Conservation (phyloP, 2,329 filamentous ascomycete species). For the Nigrograna mackinnonii region DNA sequence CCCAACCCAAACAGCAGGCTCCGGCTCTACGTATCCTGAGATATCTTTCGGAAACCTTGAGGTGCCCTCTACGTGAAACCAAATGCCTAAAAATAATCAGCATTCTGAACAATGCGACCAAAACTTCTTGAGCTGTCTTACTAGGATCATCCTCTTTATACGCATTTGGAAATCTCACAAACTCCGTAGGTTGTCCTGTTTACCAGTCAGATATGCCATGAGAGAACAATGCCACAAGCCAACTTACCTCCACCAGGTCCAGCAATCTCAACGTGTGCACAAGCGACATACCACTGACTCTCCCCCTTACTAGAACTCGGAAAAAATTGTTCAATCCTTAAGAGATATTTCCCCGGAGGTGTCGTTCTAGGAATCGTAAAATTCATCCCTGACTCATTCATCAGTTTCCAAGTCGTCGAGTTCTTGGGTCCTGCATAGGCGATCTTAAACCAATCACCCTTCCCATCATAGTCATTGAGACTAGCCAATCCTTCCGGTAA, state of each 20-base stretch:
- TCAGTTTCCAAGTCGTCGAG: conserved; percentile 9
- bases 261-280: conserved; percentile 20
- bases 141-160: conserved; percentile 16
- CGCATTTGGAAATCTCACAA: conserved; percentile 16
- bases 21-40: conserved; percentile 10
- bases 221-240: conserved; percentile 4
- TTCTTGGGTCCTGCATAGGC: conserved; percentile 10
- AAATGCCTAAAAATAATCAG: conserved; percentile 6
- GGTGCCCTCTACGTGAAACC: conserved; percentile 15
- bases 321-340: conserved; percentile 20
- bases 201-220: background rate
- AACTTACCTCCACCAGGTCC: conserved; percentile 9
- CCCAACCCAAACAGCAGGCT: conserved; percentile 11
- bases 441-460: conserved; percentile 22
- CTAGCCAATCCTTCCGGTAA: conserved; percentile 6
- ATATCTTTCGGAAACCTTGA: conserved; percentile 8
- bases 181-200: conserved; percentile 5
- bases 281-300: conserved; percentile 19
- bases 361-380: conserved; percentile 18
- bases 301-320: conserved; percentile 3
- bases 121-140: background rate
- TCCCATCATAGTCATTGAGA: conserved; percentile 16
- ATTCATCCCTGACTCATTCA: conserved; percentile 9
- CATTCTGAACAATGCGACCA: background rate
- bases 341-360: conserved; percentile 19